Base-by-base conservation (phyloP, 257 asterid genomes). In the Asclepias syriaca region DNA sequence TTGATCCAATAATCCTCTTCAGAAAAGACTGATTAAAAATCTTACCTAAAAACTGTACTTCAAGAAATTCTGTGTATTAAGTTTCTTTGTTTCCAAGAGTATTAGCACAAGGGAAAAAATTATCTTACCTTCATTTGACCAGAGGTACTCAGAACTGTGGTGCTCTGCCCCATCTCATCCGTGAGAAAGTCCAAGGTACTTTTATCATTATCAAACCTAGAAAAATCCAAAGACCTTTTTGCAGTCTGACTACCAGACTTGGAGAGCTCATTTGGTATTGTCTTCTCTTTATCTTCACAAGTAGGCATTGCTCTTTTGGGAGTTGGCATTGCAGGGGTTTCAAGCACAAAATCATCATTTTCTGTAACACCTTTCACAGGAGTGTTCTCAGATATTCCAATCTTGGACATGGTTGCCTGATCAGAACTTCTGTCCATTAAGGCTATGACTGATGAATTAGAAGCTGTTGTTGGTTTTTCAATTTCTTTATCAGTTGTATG, bases 141-240 rank as follows among this genome's bases (percentile, higher is more conserved):
- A 22, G 65, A 73, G 48, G 77, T 66, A 60, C 27, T 55, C 27
- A 16, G 54, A 12, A 56, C 58, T 61, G 39, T 69, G 63, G 16
- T 66, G 48, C 21, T 57, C 55, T 68, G 74, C 53, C 76, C 76
- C 46, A 53, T 54, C 65, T 56, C 81, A 48, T 54, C 64, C 3
- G 37, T 21, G 34, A 18, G 40, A 32, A 77, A 34, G 75, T 65
- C 51, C 65, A 56, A 46, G 19, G 67, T 51, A 67, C 71, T 76
- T n/a, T 72, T 79, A 72, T 79, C 80, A 3, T 68, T 78, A 7
- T 75, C 87, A 74, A 82, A 64, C 69, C 76, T 70, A 66, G 73
- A 79, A 73, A 92, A 92, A 70, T 85, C 84, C 58, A 93, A 80
- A 64, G 97, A 81, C 75, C 95, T 85, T 77, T 90, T 93, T 65